These are phyloP conservation scores for Cladobotryum mycophilum DNA, from an alignment of 2,329 filamentous ascomycete species.

Conservation along the genomic window DNA sequence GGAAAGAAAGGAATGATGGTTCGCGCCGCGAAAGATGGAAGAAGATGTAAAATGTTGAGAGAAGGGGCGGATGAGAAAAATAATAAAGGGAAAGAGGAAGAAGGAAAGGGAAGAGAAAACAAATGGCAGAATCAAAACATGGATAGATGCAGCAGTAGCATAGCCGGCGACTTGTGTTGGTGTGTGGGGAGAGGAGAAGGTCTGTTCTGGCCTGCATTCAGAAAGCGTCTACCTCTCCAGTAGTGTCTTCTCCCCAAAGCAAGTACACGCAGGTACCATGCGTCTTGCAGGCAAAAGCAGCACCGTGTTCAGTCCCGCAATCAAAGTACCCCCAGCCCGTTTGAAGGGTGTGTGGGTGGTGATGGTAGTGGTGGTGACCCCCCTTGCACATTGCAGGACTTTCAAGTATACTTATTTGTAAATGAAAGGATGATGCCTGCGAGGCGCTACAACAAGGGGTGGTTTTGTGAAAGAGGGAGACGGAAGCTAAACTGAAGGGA, in stretches of 20 bases:
- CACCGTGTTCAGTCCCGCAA: no score
- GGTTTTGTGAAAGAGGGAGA: background rate
- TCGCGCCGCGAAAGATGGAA: no score
- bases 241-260: no score
- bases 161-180: no score
- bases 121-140: conserved; percentile 9
- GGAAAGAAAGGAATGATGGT: conserved; percentile 2
- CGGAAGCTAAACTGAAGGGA: background rate
- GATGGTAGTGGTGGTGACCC: background rate
- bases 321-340: background rate
- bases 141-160: no score
- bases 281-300: no score
- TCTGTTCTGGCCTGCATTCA: conserved; percentile 1
- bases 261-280: no score
- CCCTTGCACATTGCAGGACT: background rate
- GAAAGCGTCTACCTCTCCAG: background rate
- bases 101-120: background rate
- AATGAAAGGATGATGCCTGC: background rate
- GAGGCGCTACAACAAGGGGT: background rate
- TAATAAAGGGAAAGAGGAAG: conserved; percentile 4
- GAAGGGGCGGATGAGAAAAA: background rate
- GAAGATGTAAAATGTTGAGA: background rate
- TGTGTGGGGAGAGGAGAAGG: background rate
- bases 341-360: background rate
- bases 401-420: background rate